Evolutionary conservation across 768 basidiomycete genomes (phyloP), one percentile per base, ranked within the genome.

Genomic region (Collybia sp.): DNA sequence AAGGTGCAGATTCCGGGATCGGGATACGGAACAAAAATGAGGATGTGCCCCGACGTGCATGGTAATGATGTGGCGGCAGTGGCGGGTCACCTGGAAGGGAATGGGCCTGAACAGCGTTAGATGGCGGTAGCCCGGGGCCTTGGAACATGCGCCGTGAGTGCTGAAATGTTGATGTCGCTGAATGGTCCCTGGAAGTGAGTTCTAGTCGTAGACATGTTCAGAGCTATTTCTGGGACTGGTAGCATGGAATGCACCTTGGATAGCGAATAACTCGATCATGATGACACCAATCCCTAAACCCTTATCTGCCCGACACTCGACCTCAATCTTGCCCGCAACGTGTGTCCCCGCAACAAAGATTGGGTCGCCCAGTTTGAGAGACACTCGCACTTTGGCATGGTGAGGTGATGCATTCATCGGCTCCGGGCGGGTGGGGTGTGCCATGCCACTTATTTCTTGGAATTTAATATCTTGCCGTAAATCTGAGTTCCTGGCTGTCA

Each of bases 381-480:
- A 73, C 12, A 88, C 76, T 61, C 77, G 87, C 61, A 91, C 78
- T 65, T 89, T 92, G 19, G 87, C 70, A 61, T 91, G 89, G 59
- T 83, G 71, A 0, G 82, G 74, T n/a, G 81, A 79, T 25, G 85
- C 82, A 65, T 92, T 91, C 88, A 91, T 91, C 11, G 85, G 84
- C 66, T 77, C 76, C 35, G 67, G 64, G 35, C 35, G 35, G 17
- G 35, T 37, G 6, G 35, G 35, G 17, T 13, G 17, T 18, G 35
- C 17, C 35, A 37, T n/a, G n/a, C n/a, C n/a, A n/a, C n/a, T n/a
- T n/a, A n/a, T 37, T 25, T 25, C 25, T 8, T 25, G 25, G 25
- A 25, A 25, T 25, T n/a, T 25, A 25, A 25, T 25, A 25, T 25
- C 25, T 25, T 25, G 25, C 25, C 25, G 25, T 25, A 25, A 25